Evolutionary conservation across 2,329 filamentous ascomycete genomes (phyloP), one percentile per base, ranked within the genome.

Genomic region (Cordyceps cateniannulata): DNA sequence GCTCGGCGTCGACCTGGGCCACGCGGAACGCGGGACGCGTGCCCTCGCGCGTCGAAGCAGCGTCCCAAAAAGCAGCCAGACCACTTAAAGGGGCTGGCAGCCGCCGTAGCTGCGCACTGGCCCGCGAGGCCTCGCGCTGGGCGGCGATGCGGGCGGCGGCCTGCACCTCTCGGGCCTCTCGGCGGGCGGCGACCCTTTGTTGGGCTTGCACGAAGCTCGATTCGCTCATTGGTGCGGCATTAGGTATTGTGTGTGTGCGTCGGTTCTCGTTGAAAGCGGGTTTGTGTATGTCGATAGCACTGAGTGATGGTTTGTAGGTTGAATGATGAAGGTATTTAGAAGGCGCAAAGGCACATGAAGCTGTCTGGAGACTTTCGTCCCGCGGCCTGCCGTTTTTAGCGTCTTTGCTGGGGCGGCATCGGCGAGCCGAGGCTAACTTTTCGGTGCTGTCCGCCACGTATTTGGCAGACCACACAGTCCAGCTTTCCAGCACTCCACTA

Each of bases 1-100:
- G 80, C 73, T 98, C 95, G 42, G 95, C 92, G 73, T 99, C 95
- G 48, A 98, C 91, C 76, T 99, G 95, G 29, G 93, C 92, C 29
- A 99, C 95, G 59, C 95, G 87, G 72, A 96, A 97, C 12, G 90
- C 88, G 5, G 95, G 93, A 18, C 86, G 81, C 25, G 90, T 93
- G 49, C 91, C 91, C 70, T 92, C 87, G 63, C 89, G 85, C 6
- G 88, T 87, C 44, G 84, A 85, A 47, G 93, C 76, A 5, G 82
- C 77, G 69, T 92, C 85, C 91, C 89, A 96, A 59, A 85, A 75
- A 42, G 70, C 38, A 77, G 80, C 81, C 57, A 89, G 70, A 63
- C 79, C 78, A 71, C 83, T 82, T 64, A 91, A 74, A n/a, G 87
- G 86, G 64, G 78, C 83, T 4, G 85, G 84, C 7, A 90, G 73